These are phyloP conservation scores for Orbilia quercus DNA, from an alignment of 2,329 filamentous ascomycete species.

Conservation along the genomic window DNA sequence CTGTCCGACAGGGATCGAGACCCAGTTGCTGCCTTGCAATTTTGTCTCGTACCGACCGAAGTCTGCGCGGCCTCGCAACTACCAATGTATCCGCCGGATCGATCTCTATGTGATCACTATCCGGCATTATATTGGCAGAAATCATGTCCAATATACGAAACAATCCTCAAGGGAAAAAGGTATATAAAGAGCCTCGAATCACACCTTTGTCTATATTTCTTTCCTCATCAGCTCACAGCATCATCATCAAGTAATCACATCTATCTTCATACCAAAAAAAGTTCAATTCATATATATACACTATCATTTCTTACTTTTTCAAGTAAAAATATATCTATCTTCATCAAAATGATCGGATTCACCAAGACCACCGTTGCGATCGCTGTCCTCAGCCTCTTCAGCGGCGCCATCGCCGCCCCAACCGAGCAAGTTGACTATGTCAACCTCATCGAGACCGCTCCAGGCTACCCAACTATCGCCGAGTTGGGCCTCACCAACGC, in stretches of 20 bases:
- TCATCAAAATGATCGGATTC: constrained; percentile 50
- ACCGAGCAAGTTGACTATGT: constrained; percentile 33
- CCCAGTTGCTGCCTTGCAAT: too few species aligned
- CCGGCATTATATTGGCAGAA: too few species aligned
- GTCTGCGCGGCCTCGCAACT: too few species aligned
- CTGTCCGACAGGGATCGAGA: too few species aligned
- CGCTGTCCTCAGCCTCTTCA: constrained; percentile 43
- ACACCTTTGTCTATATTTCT: constrained; percentile 3
- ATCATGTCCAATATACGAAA: too few species aligned
- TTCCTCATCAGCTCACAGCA: constrained; percentile 16
- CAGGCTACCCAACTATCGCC: constrained; percentile 37
- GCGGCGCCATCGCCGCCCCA: constrained; percentile 22
- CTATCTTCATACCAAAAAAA: constrained; percentile 1
- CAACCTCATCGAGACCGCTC: constrained; percentile 23
- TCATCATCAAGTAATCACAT: constrained; percentile 20
- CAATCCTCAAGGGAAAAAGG: background rate
- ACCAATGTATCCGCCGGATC: too few species aligned
- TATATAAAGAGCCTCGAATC: constrained; percentile 18
- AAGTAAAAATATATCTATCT: constrained; percentile 12
- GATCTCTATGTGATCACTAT: too few species aligned
- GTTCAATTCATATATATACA: constrained; percentile 7
- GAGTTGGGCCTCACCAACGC: constrained; percentile 43
- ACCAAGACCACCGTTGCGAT: constrained; percentile 33
- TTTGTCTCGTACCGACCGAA: too few species aligned
- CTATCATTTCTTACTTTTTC: constrained; percentile 13